Evolutionary conservation across 441 rosid species (phyloP).

Genomic region (Arabidopsis lyrata): DNA sequence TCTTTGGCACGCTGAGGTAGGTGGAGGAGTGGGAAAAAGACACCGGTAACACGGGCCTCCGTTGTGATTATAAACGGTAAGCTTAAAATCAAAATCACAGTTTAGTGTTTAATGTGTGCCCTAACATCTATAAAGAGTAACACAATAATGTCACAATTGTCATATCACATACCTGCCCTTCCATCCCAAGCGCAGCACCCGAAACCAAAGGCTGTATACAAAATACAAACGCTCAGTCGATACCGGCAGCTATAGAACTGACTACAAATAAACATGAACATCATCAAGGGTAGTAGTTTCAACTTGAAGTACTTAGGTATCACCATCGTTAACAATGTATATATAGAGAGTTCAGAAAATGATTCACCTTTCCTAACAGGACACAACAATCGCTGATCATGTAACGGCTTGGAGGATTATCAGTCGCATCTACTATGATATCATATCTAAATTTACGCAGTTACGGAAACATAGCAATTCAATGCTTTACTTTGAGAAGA

Average conservation of each 20-base stretch:
- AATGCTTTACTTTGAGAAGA: conserved; percentile 3
- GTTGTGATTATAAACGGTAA: conserved; percentile 84
- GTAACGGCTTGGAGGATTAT: conserved; percentile 97
- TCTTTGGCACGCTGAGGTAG: conserved; percentile 92
- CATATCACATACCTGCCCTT: conserved; percentile 78
- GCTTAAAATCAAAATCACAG: conserved; percentile 48
- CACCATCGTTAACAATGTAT: not conserved
- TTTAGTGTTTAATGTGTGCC: not conserved
- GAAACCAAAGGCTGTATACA: conserved; percentile 90
- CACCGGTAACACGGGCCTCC: conserved; percentile 97
- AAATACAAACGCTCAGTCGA: not conserved
- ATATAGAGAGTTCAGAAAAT: conserved; percentile 16
- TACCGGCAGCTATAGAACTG: not conserved
- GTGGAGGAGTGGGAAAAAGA: conserved; percentile 94
- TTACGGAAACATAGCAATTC: conserved; percentile 45
- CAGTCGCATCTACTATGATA: conserved; percentile 89
- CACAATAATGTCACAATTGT: not conserved
- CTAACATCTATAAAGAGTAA: conserved; percentile 28
- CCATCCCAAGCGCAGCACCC: conserved; percentile 96
- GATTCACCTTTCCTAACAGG: conserved; percentile 82
- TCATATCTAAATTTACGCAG: conserved; percentile 69
- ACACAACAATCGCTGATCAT: conserved; percentile 98
- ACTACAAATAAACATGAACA: not conserved
- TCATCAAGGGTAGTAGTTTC: not conserved
- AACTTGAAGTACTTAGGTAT: conserved; percentile 7